Evolutionary conservation across 1,139 yeast genomes (phyloP).

Genomic region (Blastobotrys capitulatus): DNA sequence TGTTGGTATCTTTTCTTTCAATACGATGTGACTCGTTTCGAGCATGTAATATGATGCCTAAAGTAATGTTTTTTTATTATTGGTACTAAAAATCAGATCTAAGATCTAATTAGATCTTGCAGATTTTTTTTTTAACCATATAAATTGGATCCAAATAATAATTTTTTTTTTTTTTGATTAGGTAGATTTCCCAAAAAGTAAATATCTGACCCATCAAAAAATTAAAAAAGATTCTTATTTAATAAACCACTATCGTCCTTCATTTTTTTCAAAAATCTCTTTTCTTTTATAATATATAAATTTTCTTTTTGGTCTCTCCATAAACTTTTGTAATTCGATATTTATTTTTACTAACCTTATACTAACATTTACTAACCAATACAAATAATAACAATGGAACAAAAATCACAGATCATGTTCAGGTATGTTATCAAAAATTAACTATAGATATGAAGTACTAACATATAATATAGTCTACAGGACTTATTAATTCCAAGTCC

Average conservation of each 20-base stretch:
- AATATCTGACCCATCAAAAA: not conserved
- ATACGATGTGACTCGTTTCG: no score
- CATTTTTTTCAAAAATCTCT: not conserved
- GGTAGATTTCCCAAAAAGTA: no score
- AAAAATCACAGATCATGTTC: slow-evolving; percentile 9
- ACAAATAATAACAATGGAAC: not conserved
- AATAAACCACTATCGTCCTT: not conserved
- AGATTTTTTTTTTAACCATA: no score
- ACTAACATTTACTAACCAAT: not conserved
- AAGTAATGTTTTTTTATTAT: no score
- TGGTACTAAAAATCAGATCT: no score
- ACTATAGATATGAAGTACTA: not conserved
- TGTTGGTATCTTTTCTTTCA: no score
- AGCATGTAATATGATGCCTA: no score
- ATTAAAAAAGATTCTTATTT: not conserved
- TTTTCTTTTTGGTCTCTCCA: not conserved
- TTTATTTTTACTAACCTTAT: not conserved
- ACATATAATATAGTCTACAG: slow-evolving; percentile 11
- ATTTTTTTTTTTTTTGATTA: no score
- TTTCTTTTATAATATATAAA: not conserved
- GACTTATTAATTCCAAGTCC: slow-evolving; percentile 14
- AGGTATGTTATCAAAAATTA: slow-evolving; percentile 7
- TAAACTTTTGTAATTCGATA: not conserved
- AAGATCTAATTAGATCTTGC: no score
- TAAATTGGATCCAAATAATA: no score